A percentile compares a stretch with the other conserved stretches of the same genome.
These are phyloP conservation scores for Colletotrichum euphorbiae DNA, from an alignment of 2,329 filamentous ascomycete species.

Conservation along the genomic window DNA sequence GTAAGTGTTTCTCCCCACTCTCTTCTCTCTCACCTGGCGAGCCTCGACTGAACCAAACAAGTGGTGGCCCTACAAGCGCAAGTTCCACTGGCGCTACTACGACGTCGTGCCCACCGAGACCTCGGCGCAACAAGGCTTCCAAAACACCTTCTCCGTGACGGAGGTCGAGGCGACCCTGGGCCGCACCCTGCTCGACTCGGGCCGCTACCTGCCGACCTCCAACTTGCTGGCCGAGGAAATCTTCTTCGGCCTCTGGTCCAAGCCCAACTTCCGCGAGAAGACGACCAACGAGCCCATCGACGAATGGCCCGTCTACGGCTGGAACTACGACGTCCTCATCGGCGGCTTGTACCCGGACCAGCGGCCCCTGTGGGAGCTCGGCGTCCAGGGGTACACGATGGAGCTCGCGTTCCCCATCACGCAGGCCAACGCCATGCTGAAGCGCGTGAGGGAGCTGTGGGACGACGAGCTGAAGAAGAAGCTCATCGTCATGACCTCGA, in stretches of 20 bases:
- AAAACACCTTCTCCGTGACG: slow-evolving; percentile 63
- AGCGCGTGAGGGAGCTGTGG: slow-evolving; percentile 60
- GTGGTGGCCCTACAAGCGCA: slow-evolving; percentile 64
- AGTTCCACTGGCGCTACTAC: slow-evolving; percentile 66
- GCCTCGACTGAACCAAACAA: no score
- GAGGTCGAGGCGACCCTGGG: slow-evolving; percentile 56
- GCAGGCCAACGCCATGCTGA: slow-evolving; percentile 60
- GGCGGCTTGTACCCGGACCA: slow-evolving; percentile 62
- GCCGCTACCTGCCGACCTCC: slow-evolving; percentile 59
- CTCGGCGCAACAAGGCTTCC: slow-evolving; percentile 60
- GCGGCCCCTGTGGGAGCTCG: slow-evolving; percentile 62
- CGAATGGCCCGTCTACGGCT: slow-evolving; percentile 63
- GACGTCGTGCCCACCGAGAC: slow-evolving; percentile 55
- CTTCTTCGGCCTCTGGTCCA: slow-evolving; percentile 61
- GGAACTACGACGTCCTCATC: slow-evolving; percentile 66
- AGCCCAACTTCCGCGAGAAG: slow-evolving; percentile 65
- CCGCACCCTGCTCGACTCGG: slow-evolving; percentile 57
- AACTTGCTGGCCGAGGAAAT: slow-evolving; percentile 62
- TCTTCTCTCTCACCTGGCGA: no score
- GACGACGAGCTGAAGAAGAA: slow-evolving; percentile 58
- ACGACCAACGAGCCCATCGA: slow-evolving; percentile 55
- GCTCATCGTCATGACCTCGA: slow-evolving; percentile 60
- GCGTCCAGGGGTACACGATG: slow-evolving; percentile 59
- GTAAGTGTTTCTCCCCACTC: slow-evolving; percentile 45
- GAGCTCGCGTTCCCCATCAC: slow-evolving; percentile 65